Evolutionary conservation across 768 basidiomycete species (phyloP).

Genomic region (Tulasnella sp.): DNA sequence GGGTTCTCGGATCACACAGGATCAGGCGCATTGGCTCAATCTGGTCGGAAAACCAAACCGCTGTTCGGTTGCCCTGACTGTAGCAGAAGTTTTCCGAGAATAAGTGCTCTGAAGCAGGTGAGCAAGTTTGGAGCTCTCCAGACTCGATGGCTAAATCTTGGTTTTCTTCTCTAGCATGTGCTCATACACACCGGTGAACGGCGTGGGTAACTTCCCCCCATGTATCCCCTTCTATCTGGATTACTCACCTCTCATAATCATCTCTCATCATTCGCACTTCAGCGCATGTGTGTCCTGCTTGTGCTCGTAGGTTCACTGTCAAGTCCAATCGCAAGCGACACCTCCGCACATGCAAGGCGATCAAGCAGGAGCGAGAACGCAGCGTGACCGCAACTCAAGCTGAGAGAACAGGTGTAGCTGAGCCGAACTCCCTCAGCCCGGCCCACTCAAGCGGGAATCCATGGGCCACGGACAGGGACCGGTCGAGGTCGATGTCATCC

Average conservation of each 20-base stretch:
- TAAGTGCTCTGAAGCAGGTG: slow-evolving; percentile 25
- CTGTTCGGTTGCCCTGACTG: slow-evolving; percentile 12
- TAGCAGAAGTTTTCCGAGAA: not conserved
- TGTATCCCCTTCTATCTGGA: not conserved
- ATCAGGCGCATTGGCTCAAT: not conserved
- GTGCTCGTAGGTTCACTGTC: slow-evolving; percentile 24
- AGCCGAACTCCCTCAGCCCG: not conserved
- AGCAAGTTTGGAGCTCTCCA: not conserved
- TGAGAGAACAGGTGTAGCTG: not conserved
- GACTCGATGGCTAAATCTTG: not conserved
- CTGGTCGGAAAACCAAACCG: not conserved
- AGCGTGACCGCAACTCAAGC: not conserved
- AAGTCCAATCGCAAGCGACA: slow-evolving; percentile 23
- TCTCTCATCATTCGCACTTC: not conserved
- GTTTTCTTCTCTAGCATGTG: slow-evolving; percentile 8
- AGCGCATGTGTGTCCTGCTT: slow-evolving; percentile 24
- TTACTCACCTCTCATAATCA: not conserved
- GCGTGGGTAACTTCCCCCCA: not conserved
- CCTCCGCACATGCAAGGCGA: slow-evolving; percentile 3
- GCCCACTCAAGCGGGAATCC: not conserved
- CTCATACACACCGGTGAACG: slow-evolving; percentile 22
- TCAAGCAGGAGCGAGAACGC: not conserved
- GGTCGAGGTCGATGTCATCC: not conserved
- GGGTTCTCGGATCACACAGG: not conserved
- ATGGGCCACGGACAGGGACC: not conserved